Conservation (phyloP, 2,329 filamentous ascomycete genomes). For the Hypoxylon rubiginosum region DNA sequence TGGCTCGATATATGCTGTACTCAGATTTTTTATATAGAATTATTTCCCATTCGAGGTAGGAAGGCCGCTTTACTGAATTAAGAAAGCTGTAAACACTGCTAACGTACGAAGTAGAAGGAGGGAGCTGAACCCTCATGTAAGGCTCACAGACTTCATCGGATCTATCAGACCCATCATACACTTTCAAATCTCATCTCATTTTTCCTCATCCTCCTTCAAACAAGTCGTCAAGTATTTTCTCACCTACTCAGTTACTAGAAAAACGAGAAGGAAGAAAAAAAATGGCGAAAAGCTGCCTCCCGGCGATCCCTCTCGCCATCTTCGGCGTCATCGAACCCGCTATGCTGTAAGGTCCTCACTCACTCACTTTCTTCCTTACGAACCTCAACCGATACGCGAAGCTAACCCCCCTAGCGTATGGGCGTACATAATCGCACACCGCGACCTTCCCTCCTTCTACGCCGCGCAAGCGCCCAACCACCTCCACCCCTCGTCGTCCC, state of each 20-base stretch:
- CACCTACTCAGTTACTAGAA: neutral
- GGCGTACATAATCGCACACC: slow-evolving; percentile 44
- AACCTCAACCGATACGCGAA: neutral
- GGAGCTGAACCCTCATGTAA: neutral
- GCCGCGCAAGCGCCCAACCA: slow-evolving; percentile 45
- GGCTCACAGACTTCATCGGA: too few relatives aligned
- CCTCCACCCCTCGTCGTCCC: slow-evolving; percentile 21
- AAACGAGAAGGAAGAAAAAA: neutral
- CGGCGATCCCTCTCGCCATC: slow-evolving; percentile 44
- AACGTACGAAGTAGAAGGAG: neutral
- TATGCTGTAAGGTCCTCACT: slow-evolving; percentile 40
- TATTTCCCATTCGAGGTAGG: slow-evolving; percentile 17
- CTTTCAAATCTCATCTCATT: slow-evolving; percentile 2
- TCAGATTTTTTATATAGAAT: too few relatives aligned
- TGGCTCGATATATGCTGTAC: neutral
- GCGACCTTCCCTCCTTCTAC: slow-evolving; percentile 49
- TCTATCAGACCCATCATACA: neutral
- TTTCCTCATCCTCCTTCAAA: neutral
- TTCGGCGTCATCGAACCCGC: slow-evolving; percentile 49
- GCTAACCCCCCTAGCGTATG: slow-evolving; percentile 36
- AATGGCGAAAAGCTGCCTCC: slow-evolving; percentile 44
- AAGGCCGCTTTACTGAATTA: slow-evolving; percentile 15
- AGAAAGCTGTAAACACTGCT: neutral
- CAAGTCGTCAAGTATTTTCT: neutral
- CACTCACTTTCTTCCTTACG: slow-evolving; percentile 18